phyloP scores from a whole-genome alignment of 345 rosid species.

The Dovyalis caffra region DNA sequence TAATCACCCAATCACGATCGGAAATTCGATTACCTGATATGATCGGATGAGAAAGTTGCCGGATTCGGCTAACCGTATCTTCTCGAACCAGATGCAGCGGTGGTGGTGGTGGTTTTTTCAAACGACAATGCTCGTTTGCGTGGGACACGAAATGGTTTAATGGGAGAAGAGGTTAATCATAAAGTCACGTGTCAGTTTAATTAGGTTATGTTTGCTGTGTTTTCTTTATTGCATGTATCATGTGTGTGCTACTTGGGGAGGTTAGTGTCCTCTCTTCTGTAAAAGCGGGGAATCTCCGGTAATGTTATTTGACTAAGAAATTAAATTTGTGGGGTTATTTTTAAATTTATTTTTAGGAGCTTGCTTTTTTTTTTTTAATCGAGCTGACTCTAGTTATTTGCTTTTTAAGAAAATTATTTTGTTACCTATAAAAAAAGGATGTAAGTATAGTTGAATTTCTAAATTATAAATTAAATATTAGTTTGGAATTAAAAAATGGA shows the following conservation, averaged over 20 bases:
- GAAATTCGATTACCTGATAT: neutral
- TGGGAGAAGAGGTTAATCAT: neutral
- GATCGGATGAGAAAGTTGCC: conserved; percentile 4
- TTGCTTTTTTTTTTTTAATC: no score
- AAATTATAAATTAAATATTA: no score
- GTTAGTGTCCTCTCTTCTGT: no score
- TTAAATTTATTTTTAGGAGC: no score
- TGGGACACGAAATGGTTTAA: neutral
- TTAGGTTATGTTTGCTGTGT: no score
- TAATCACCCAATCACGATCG: neutral
- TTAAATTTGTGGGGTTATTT: neutral
- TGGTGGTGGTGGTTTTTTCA: neutral
- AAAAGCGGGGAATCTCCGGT: neutral
- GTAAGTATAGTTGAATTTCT: no score
- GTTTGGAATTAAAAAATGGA: no score
- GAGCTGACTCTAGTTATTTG: no score
- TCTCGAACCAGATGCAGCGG: no score
- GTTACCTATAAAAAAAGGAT: no score
- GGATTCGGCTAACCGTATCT: neutral
- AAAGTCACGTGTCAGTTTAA: neutral
- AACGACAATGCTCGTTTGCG: neutral
- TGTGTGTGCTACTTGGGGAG: neutral
- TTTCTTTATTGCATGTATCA: neutral
- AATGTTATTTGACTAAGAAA: no score
- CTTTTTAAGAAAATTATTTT: no score